Percentiles rank a stretch among this genome's conserved stretches.
These are phyloP conservation scores for Perkinsus olseni DNA, from an alignment of 169 alveolate genomes.

Conservation along the genomic window DNA sequence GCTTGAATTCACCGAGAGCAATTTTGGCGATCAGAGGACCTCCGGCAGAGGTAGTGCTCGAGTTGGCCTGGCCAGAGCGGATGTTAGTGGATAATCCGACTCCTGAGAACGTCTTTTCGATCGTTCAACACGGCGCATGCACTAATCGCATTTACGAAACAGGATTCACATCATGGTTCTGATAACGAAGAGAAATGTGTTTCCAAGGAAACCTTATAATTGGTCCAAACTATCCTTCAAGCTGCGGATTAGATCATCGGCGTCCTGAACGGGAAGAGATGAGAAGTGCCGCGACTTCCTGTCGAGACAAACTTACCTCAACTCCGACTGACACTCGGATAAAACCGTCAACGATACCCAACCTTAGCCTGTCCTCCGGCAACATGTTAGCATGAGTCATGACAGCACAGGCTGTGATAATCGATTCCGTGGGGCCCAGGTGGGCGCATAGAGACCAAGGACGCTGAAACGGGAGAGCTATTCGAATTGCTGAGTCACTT, in stretches of 20 bases:
- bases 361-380: slow-evolving; percentile 28
- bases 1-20: no score
- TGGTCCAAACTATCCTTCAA: slow-evolving; percentile 24
- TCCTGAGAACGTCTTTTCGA: no score
- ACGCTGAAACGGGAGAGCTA: slow-evolving; percentile 34
- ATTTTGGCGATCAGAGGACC: no score
- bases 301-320: slow-evolving; percentile 11
- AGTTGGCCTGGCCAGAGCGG: no score
- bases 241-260: slow-evolving; percentile 31
- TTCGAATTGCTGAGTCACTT: no score
- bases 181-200: no score
- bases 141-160: no score
- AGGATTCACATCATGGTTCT: background rate
- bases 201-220: background rate
- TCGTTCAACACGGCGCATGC: no score
- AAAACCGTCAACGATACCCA: slow-evolving; percentile 3
- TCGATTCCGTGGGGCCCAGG: slow-evolving; percentile 43
- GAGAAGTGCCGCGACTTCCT: background rate
- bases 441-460: slow-evolving; percentile 52
- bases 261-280: background rate
- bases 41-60: no score
- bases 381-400: slow-evolving; percentile 55
- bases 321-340: slow-evolving; percentile 32
- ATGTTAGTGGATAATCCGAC: no score
- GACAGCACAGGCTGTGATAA: slow-evolving; percentile 51